A percentile compares a stretch with the other conserved stretches of the same genome.
These are phyloP conservation scores for Porphyrellus cyaneotinctus DNA, from an alignment of 768 basidiomycete species.

Conservation along the genomic window DNA sequence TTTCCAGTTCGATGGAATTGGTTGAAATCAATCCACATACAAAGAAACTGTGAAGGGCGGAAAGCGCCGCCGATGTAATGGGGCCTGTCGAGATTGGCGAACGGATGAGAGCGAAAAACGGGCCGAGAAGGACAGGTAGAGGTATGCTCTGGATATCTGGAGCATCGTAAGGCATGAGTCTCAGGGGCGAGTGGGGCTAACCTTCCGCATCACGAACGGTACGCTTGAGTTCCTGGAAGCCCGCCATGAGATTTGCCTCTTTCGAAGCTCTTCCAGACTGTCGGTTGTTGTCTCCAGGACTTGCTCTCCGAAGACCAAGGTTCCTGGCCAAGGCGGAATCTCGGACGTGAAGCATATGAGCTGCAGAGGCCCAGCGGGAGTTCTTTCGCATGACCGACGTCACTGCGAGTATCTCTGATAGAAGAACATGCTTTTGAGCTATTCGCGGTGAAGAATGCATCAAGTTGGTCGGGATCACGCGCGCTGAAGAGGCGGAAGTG, in stretches of 20 bases:
- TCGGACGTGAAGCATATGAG: constrained; percentile 54
- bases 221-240: constrained; percentile 83
- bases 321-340: constrained; percentile 70
- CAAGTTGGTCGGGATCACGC: not conserved
- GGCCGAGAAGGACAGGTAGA: constrained; percentile 63
- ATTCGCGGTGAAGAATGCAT: constrained; percentile 30
- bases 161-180: constrained; percentile 14
- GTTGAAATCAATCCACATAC: constrained; percentile 67
- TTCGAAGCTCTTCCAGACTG: constrained; percentile 49
- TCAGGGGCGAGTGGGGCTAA: constrained; percentile 28
- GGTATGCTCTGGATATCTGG: constrained; percentile 59
- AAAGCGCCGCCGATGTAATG: constrained; percentile 92
- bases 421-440: constrained; percentile 73
- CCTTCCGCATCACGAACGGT: constrained; percentile 66
- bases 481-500: not conserved
- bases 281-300: constrained; percentile 40
- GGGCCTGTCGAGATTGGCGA: constrained; percentile 95
- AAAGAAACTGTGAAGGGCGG: constrained; percentile 86
- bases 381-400: constrained; percentile 97
- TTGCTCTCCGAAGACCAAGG: constrained; percentile 66
- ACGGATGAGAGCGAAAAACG: constrained; percentile 90
- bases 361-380: constrained; percentile 87
- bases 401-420: constrained; percentile 87
- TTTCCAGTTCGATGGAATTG: constrained; percentile 51
- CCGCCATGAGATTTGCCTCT: constrained; percentile 84